Evolutionary conservation across 306 rosid genomes (phyloP).

Genomic region (Gastrolobium villosum): DNA sequence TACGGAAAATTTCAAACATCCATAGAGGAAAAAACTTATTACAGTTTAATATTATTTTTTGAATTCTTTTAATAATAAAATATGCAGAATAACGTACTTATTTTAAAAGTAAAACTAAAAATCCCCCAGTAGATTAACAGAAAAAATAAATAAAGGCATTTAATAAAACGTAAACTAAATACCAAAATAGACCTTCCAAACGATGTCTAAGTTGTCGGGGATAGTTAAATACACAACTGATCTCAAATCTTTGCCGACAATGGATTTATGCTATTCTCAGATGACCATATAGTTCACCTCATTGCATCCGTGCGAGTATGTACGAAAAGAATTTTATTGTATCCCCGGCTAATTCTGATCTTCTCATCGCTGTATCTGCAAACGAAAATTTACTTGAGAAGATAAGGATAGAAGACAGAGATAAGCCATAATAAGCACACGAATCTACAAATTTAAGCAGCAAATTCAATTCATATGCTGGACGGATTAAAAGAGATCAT

Average conservation of each 20-base stretch:
- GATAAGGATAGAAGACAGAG: constrained; percentile 1
- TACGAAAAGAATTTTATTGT: constrained; percentile 67
- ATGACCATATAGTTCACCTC: constrained; percentile 24
- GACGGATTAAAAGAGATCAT: constrained; percentile 26
- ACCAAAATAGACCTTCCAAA: constrained; percentile 38
- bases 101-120: too few relatives aligned
- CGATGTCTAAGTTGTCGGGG: background rate
- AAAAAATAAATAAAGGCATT: background rate
- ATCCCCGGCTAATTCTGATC: constrained; percentile 78
- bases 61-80: too few relatives aligned
- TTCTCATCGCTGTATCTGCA: constrained; percentile 81
- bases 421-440: constrained; percentile 23
- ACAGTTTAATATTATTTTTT: too few relatives aligned
- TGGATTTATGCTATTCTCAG: background rate
- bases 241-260: background rate
- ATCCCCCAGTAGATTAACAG: background rate
- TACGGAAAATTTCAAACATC: background rate
- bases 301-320: constrained; percentile 60
- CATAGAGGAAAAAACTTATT: too few relatives aligned
- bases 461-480: constrained; percentile 20
- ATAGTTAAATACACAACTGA: constrained; percentile 5
- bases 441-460: background rate
- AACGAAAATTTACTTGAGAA: constrained; percentile 23
- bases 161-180: background rate
- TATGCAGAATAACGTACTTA: background rate